Conservation (phyloP, 2,329 filamentous ascomycete genomes). For the Colletotrichum trifolii region DNA sequence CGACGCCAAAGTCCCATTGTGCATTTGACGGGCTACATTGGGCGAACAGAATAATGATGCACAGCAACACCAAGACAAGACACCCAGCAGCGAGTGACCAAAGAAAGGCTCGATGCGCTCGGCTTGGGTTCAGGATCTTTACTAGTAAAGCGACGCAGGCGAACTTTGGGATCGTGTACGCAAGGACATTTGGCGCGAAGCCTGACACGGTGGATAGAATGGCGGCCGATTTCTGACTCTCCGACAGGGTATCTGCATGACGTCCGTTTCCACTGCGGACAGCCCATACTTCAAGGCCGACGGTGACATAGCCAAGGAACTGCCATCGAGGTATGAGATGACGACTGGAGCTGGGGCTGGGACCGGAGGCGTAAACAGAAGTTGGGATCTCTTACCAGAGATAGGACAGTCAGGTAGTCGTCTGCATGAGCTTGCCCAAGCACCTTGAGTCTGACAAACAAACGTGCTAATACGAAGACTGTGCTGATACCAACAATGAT, state of each 20-base stretch:
- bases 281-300: slow-evolving; percentile 19
- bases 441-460: slow-evolving; percentile 13
- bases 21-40: slow-evolving; percentile 41
- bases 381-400: background rate
- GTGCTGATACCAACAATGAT: slow-evolving; percentile 14
- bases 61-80: slow-evolving; percentile 36
- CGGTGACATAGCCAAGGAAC: slow-evolving; percentile 10
- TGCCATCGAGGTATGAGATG: background rate
- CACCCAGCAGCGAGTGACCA: slow-evolving; percentile 39
- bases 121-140: slow-evolving; percentile 41
- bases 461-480: slow-evolving; percentile 2
- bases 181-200: slow-evolving; percentile 42
- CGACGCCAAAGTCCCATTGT: slow-evolving; percentile 39
- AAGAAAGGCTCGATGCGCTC: slow-evolving; percentile 38
- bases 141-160: slow-evolving; percentile 42
- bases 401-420: slow-evolving; percentile 1
- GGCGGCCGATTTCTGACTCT: slow-evolving; percentile 6
- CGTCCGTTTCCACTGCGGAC: slow-evolving; percentile 10
- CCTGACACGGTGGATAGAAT: slow-evolving; percentile 42
- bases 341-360: background rate
- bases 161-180: slow-evolving; percentile 44
- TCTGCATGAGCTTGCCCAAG: slow-evolving; percentile 11
- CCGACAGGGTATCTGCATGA: slow-evolving; percentile 1
- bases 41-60: slow-evolving; percentile 39
- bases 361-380: rapidly evolving